phyloP scores from a whole-genome alignment of 2,329 filamentous ascomycete genomes.

The Cercospora berteroae region DNA sequence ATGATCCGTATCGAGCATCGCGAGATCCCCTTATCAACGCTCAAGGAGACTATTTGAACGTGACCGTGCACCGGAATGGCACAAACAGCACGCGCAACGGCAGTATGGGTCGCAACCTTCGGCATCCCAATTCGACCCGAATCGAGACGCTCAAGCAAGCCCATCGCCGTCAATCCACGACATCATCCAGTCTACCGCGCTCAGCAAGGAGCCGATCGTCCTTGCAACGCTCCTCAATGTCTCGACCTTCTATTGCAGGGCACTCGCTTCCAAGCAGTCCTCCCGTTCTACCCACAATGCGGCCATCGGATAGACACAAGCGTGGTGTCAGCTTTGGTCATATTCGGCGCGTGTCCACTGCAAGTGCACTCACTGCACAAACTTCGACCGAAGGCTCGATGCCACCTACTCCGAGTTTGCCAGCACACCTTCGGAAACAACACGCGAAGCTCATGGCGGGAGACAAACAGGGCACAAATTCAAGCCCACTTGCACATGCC shows the following conservation, averaged over 20 bases:
- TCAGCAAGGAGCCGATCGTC: conserved; percentile 36
- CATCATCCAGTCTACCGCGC: conserved; percentile 35
- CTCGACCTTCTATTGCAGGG: conserved; percentile 46
- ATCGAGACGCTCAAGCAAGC: conserved; percentile 39
- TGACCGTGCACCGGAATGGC: conserved; percentile 62
- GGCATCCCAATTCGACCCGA: conserved; percentile 45
- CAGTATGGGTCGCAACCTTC: conserved; percentile 40
- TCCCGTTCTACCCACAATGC: conserved; percentile 45
- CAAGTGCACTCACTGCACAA: conserved; percentile 40
- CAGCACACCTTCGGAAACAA: conserved; percentile 29
- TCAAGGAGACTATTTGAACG: conserved; percentile 62
- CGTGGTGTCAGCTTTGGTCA: conserved; percentile 65
- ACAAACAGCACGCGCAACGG: conserved; percentile 40
- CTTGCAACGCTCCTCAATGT: conserved; percentile 38
- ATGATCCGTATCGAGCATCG: conserved; percentile 80
- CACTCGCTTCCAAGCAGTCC: conserved; percentile 50
- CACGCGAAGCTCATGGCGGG: conserved; percentile 23
- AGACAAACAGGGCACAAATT: conserved; percentile 24
- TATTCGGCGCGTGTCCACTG: conserved; percentile 47
- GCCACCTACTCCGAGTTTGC: conserved; percentile 31
- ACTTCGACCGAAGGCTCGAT: conserved; percentile 27
- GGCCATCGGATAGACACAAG: conserved; percentile 54
- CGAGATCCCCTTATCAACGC: conserved; percentile 50
- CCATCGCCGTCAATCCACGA: conserved; percentile 26
- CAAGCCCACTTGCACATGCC: conserved; percentile 35